Conservation (phyloP, 2,329 filamentous ascomycete species). For the Hypoxylon sp. region DNA sequence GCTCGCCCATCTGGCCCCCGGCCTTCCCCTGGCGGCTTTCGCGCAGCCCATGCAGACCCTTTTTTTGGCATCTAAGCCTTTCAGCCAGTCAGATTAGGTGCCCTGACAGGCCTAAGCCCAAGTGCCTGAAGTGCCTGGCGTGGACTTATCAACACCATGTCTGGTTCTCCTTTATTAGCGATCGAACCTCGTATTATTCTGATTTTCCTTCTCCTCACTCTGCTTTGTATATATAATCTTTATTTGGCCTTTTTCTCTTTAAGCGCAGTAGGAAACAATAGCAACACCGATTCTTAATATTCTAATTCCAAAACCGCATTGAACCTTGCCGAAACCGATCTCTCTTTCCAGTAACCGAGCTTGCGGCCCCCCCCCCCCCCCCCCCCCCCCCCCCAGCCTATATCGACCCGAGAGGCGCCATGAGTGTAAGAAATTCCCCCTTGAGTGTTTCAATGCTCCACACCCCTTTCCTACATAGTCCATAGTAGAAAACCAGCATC, state of each 20-base stretch:
- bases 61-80: conserved; percentile 30
- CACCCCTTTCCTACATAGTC: conserved; percentile 17
- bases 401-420: conserved; percentile 39
- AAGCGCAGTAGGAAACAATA: not conserved
- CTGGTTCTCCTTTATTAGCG: conserved; percentile 15
- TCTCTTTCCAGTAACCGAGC: conserved; percentile 14
- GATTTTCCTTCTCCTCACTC: conserved; percentile 6
- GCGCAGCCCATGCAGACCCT: conserved; percentile 20
- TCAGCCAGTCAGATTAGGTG: conserved; percentile 24
- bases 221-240: no score
- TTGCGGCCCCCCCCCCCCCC: no score
- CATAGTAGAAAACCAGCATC: conserved; percentile 14
- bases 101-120: no score
- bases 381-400: no score
- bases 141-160: conserved; percentile 16
- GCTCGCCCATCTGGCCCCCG: no score
- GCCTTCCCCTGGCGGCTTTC: no score
- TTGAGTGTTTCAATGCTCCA: conserved; percentile 40
- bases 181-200: conserved; percentile 2
- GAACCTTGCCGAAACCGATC: not conserved
- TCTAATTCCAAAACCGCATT: not conserved
- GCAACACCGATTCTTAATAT: conserved; percentile 6
- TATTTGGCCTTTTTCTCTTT: not conserved
- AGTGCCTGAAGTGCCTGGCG: conserved; percentile 12
- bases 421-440: conserved; percentile 59